A percentile compares a stretch with the other conserved stretches of the same genome.
Conservation (phyloP, 2,329 filamentous ascomycete species). For the Penicillium sp. region DNA sequence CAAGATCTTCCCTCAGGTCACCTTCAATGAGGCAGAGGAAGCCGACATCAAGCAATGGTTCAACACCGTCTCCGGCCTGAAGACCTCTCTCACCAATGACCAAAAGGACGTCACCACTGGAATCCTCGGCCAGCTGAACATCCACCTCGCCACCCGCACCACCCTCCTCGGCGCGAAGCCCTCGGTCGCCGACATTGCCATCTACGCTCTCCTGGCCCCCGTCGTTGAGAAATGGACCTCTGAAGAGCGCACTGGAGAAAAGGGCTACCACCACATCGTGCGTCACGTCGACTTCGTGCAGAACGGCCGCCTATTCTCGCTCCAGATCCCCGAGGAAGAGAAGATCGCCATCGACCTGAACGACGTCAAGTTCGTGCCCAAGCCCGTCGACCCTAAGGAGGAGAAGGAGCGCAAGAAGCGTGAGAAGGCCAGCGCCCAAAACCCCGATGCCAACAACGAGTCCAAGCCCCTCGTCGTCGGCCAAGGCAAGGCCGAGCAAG, state of each 20-base stretch:
- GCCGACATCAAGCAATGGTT: constrained; percentile 89
- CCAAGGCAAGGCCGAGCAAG: constrained; percentile 36
- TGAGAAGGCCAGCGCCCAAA: constrained; percentile 66
- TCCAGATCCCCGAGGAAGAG: constrained; percentile 68
- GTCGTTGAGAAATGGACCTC: constrained; percentile 75
- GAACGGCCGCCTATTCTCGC: constrained; percentile 71
- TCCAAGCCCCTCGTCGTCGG: constrained; percentile 41
- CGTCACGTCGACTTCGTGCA: constrained; percentile 93
- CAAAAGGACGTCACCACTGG: constrained; percentile 58
- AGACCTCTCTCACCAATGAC: constrained; percentile 49
- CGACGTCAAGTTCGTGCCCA: constrained; percentile 82
- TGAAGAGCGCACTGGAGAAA: constrained; percentile 85
- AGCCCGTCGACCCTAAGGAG: constrained; percentile 84
- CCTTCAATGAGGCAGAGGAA: constrained; percentile 76
- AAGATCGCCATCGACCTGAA: constrained; percentile 78
- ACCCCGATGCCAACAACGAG: constrained; percentile 23
- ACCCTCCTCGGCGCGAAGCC: constrained; percentile 88
- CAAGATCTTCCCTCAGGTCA: constrained; percentile 67
- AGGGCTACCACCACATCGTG: constrained; percentile 87
- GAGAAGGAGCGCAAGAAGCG: constrained; percentile 98
- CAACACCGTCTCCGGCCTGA: constrained; percentile 70
- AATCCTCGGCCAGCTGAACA: constrained; percentile 77
- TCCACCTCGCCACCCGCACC: constrained; percentile 81
- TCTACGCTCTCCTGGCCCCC: constrained; percentile 77
- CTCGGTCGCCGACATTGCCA: constrained; percentile 78